Conservation (phyloP, 768 basidiomycete species). For the Boletellus ananas region DNA sequence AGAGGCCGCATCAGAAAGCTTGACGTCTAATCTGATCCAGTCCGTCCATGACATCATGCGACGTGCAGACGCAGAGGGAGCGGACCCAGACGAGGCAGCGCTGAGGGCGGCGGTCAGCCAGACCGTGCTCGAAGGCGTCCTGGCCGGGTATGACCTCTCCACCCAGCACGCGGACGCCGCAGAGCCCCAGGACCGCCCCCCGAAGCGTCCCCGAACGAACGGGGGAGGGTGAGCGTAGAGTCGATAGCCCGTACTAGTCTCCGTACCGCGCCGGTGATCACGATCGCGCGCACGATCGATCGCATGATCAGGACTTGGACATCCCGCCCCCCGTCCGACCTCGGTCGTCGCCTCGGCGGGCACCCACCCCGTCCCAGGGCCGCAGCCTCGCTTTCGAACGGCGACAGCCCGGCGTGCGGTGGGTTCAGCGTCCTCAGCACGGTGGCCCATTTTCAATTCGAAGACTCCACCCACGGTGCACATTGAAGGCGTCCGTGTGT, state of each 20-base stretch:
- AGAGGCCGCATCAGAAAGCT: conserved; percentile 62
- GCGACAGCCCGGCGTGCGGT: conserved; percentile 17
- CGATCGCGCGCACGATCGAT: conserved; percentile 29
- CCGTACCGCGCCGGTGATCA: conserved; percentile 30
- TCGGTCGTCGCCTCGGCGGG: conserved; percentile 19
- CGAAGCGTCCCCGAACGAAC: conserved; percentile 28
- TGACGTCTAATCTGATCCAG: conserved; percentile 64
- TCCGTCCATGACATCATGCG: conserved; percentile 67
- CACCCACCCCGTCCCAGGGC: conserved; percentile 23
- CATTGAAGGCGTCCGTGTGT: background rate
- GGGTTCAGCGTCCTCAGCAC: conserved; percentile 18
- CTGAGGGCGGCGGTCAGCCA: conserved; percentile 56
- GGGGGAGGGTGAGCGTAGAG: conserved; percentile 2
- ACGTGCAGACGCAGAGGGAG: conserved; percentile 51
- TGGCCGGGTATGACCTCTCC: conserved; percentile 56
- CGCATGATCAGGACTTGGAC: conserved; percentile 32
- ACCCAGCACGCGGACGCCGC: conserved; percentile 10
- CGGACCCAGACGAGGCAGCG: conserved; percentile 59
- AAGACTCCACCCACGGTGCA: conserved; percentile 18
- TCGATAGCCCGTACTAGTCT: conserved; percentile 1
- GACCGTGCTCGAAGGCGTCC: conserved; percentile 65
- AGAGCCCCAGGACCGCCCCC: conserved; percentile 6
- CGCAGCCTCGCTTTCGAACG: conserved; percentile 22
- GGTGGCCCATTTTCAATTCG: conserved; percentile 27
- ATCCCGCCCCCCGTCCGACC: conserved; percentile 1